phyloP scores from a whole-genome alignment of 2,329 filamentous ascomycete species.

The Pseudogymnoascus sp. region DNA sequence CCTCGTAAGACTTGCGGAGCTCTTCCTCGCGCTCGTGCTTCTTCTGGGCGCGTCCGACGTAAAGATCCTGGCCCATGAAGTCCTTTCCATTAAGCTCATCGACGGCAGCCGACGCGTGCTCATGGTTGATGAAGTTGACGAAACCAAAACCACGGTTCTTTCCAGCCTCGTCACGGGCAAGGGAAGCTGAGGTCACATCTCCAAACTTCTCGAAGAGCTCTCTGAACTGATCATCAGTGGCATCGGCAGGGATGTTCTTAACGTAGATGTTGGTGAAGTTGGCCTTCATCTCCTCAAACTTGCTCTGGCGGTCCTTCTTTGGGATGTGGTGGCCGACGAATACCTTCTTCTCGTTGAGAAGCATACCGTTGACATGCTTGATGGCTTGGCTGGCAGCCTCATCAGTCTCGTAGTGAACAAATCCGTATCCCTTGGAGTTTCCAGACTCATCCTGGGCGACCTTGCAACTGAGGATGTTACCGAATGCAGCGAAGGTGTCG shows the following conservation, averaged over 20 bases:
- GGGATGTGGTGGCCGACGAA: slow-evolving; percentile 98
- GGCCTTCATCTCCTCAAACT: slow-evolving; percentile 99
- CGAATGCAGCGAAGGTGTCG: slow-evolving; percentile 97
- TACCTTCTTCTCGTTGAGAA: slow-evolving; percentile 99
- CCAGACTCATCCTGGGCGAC: slow-evolving; percentile 95
- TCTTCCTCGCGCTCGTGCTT: slow-evolving; percentile 99
- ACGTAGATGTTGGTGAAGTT: slow-evolving; percentile 99
- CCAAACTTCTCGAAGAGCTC: slow-evolving; percentile 85
- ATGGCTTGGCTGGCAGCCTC: slow-evolving; percentile 95
- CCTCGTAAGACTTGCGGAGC: slow-evolving; percentile 97
- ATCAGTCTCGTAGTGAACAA: slow-evolving; percentile 99
- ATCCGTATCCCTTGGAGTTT: slow-evolving; percentile 97
- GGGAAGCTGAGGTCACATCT: slow-evolving; percentile 89
- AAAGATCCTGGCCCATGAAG: slow-evolving; percentile 89
- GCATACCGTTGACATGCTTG: slow-evolving; percentile 99
- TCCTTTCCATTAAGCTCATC: slow-evolving; percentile 88
- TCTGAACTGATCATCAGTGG: slow-evolving; percentile 89
- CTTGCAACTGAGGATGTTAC: slow-evolving; percentile 99
- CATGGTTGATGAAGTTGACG: slow-evolving; percentile 91
- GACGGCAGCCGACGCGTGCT: slow-evolving; percentile 75
- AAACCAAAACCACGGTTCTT: slow-evolving; percentile 96
- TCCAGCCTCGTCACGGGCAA: slow-evolving; percentile 79
- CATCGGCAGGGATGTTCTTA: slow-evolving; percentile 88
- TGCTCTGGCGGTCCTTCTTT: slow-evolving; percentile 99
- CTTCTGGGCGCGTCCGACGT: slow-evolving; percentile 98